Conservation (phyloP, 495 filamentous ascomycete species). For the Mytilinidion resinicola region DNA sequence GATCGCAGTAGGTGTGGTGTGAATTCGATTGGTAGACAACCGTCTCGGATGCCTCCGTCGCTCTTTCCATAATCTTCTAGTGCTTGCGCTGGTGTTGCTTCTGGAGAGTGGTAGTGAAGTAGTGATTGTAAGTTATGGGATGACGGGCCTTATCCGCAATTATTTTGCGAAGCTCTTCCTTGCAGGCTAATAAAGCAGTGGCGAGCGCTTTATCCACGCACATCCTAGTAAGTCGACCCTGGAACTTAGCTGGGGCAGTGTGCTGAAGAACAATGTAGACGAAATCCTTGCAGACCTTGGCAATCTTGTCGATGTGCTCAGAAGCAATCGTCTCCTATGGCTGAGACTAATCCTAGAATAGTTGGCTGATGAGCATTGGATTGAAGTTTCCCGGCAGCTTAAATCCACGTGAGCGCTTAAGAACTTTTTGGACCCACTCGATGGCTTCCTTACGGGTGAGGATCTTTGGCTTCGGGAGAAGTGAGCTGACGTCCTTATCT, state of each 20-base stretch:
- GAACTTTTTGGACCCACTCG: conserved; percentile 12
- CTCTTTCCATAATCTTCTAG: conserved; percentile 1
- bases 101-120: conserved; percentile 23
- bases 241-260: conserved; percentile 12
- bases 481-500: not conserved
- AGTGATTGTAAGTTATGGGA: conserved; percentile 30
- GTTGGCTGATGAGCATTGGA: conserved; percentile 17
- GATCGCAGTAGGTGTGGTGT: not conserved
- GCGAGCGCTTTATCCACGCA: conserved; percentile 11
- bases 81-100: conserved; percentile 11
- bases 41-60: not conserved
- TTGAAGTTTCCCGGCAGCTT: conserved; percentile 28
- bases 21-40: not conserved
- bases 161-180: conserved; percentile 18
- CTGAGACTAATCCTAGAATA: conserved; percentile 26
- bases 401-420: conserved; percentile 17
- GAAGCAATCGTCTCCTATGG: conserved; percentile 14
- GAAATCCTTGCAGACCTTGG: conserved; percentile 17
- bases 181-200: not conserved
- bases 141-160: conserved; percentile 17
- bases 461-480: conserved; percentile 5
- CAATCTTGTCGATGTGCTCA: conserved; percentile 26
- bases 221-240: conserved; percentile 1
- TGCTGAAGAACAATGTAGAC: conserved; percentile 13
- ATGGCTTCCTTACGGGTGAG: conserved; percentile 10